A percentile compares a stretch with the other conserved stretches of the same genome.
Conservation (phyloP, 2,329 filamentous ascomycete genomes). For the Sclerotinia spermophila region DNA sequence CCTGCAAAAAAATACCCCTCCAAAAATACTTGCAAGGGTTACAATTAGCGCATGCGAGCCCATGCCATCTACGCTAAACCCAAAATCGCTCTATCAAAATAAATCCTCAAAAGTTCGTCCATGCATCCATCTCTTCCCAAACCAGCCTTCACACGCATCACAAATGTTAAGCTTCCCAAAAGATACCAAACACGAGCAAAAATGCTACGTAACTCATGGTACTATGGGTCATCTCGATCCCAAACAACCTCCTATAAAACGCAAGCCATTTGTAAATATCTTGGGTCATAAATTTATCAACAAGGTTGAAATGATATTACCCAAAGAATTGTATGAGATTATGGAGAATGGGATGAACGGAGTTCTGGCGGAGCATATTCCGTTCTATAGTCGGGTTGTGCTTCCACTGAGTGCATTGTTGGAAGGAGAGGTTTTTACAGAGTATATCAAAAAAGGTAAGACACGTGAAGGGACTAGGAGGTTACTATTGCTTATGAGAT, state of each 20-base stretch:
- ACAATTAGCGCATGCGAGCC: neutral
- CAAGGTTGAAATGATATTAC: conserved; percentile 69
- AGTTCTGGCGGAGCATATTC: conserved; percentile 44
- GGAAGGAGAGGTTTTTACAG: conserved; percentile 72
- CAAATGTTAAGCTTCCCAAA: conserved; percentile 43
- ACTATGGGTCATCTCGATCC: conserved; percentile 67
- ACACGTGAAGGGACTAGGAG: neutral
- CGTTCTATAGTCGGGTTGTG: conserved; percentile 63
- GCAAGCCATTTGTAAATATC: conserved; percentile 72
- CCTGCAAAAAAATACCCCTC: conserved; percentile 10
- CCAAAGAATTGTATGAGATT: conserved; percentile 55
- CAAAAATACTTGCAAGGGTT: conserved; percentile 16
- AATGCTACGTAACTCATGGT: conserved; percentile 71
- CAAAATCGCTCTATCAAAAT: conserved; percentile 12
- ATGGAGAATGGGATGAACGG: conserved; percentile 46
- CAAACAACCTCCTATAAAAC: conserved; percentile 65
- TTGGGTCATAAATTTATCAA: conserved; percentile 63
- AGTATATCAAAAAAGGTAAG: conserved; percentile 66
- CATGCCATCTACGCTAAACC: conserved; percentile 3
- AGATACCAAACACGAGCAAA: conserved; percentile 45
- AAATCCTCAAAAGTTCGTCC: conserved; percentile 3
- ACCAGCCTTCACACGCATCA: neutral
- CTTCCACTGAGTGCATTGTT: conserved; percentile 72
- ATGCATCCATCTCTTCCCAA: neutral
- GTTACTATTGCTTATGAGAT: neutral